Evolutionary conservation across 208 protist genomes (phyloP), one percentile per base, ranked within the genome.

Genomic region (Acanthamoeba quina): DNA sequence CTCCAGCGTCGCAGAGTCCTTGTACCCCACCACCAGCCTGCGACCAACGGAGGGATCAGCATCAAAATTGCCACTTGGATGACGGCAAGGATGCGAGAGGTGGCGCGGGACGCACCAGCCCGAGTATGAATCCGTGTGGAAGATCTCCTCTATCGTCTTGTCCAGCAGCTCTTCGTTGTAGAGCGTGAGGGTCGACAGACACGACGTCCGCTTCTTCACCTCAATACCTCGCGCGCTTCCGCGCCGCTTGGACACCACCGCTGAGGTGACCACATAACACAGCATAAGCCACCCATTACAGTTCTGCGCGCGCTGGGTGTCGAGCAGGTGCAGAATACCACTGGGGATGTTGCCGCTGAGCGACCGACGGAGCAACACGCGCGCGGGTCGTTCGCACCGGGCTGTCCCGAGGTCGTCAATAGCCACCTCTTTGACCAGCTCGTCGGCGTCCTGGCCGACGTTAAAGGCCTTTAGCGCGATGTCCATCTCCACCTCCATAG

Each of bases 21-120:
- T 85, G 76, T 85, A 91, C 5, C 85, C 85, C 31, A 91, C 85
- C 85, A 91, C 54, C n/a, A 91, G 60, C 85, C 85, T 91, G 54
- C 34, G 19, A 31, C 68, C 37, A 29, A 58, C 74, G 41, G 29
- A 3, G 11, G 19, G 1, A 47, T 44, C 11, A 34, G 37, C 31
- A 5, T 34, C 26, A 31, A 31, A 0, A 82, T 49, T 83, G 17
- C 1, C 34, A 37, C 34, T 37, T 37, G 19, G 11, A 37, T 72
- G 15, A 37, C 37, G 26, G 13, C 37, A 26, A 5, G 37, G 31
- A 19, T n/a, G n/a, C 11, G 34, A 24, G 68, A 21, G 58, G 7
- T 21, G 58, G 41, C 3, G 34, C 10, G 9, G 26, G 37, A 7
- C 62, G 62, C 7, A 91, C 85, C 85, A 91, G 31, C 58, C 85